A percentile compares a stretch with the other conserved stretches of the same genome.
These are phyloP conservation scores for Talaromyces borbonicus DNA, from an alignment of 495 filamentous ascomycete species.

Conservation along the genomic window DNA sequence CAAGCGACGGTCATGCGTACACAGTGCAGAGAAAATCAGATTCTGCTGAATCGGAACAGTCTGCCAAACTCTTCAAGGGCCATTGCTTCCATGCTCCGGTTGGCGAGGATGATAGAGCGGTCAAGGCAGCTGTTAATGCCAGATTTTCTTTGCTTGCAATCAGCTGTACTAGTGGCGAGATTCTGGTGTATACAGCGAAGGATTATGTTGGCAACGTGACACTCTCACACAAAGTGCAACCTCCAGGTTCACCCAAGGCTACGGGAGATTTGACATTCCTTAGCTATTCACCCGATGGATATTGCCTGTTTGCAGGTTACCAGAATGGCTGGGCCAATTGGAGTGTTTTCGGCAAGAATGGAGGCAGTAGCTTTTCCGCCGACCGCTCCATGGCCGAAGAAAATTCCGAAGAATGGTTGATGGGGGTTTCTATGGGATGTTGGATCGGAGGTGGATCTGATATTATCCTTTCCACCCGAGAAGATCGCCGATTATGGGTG, in stretches of 20 bases:
- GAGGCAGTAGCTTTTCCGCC: slow-evolving; percentile 67
- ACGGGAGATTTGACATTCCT: slow-evolving; percentile 66
- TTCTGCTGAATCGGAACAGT: slow-evolving; percentile 21
- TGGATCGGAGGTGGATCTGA: slow-evolving; percentile 88
- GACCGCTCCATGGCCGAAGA: slow-evolving; percentile 51
- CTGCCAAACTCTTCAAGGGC: slow-evolving; percentile 71
- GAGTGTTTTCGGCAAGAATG: slow-evolving; percentile 92
- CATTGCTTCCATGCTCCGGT: slow-evolving; percentile 81
- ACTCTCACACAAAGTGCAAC: slow-evolving; percentile 67
- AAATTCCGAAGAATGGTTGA: slow-evolving; percentile 73
- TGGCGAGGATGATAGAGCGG: slow-evolving; percentile 46
- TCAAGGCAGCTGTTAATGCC: slow-evolving; percentile 78
- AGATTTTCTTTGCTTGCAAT: slow-evolving; percentile 88
- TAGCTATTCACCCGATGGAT: slow-evolving; percentile 89
- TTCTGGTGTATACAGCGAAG: slow-evolving; percentile 78
- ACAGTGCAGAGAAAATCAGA: slow-evolving; percentile 66
- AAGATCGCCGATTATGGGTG: slow-evolving; percentile 73
- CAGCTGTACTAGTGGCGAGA: slow-evolving; percentile 67
- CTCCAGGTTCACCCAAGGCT: slow-evolving; percentile 50
- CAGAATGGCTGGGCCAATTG: slow-evolving; percentile 89
- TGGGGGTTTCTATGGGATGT: slow-evolving; percentile 59
- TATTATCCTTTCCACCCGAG: slow-evolving; percentile 57
- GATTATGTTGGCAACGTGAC: slow-evolving; percentile 92
- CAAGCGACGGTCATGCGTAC: slow-evolving; percentile 81
- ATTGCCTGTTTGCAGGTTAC: slow-evolving; percentile 91